Conservation (phyloP, 768 basidiomycete genomes). For the Mycena venus region DNA sequence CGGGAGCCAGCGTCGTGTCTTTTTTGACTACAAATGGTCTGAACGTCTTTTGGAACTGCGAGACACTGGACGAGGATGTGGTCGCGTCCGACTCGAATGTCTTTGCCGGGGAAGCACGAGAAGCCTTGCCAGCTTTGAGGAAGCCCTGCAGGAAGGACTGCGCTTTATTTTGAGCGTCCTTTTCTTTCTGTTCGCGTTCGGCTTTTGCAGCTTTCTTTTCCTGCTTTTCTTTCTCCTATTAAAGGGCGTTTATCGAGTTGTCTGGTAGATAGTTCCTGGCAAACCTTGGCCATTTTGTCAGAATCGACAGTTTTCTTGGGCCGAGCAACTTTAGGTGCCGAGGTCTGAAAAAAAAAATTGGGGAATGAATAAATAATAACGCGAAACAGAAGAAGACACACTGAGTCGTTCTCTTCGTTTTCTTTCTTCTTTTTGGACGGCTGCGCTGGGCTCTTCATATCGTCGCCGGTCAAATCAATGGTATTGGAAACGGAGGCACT, state of each 20-base stretch:
- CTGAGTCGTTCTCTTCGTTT: slow-evolving; percentile 55
- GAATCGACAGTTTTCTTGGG: slow-evolving; percentile 67
- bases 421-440: slow-evolving; percentile 50
- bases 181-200: slow-evolving; percentile 80
- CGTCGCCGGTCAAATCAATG: slow-evolving; percentile 42
- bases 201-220: slow-evolving; percentile 78
- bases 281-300: slow-evolving; percentile 72
- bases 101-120: slow-evolving; percentile 41
- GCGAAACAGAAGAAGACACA: slow-evolving; percentile 37
- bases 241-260: not conserved
- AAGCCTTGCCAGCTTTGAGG: slow-evolving; percentile 74
- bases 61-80: slow-evolving; percentile 50
- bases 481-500: slow-evolving; percentile 25
- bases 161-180: slow-evolving; percentile 79
- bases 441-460: slow-evolving; percentile 40
- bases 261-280: not conserved
- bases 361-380: not conserved
- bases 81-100: slow-evolving; percentile 39
- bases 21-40: slow-evolving; percentile 86
- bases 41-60: slow-evolving; percentile 83
- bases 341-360: not conserved
- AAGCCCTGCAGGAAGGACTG: slow-evolving; percentile 83
- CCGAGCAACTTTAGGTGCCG: slow-evolving; percentile 46
- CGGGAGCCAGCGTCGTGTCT: slow-evolving; percentile 76
- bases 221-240: slow-evolving; percentile 75